These are phyloP conservation scores for Eucalyptus marginata DNA, from an alignment of 345 rosid species.

Conservation along the genomic window DNA sequence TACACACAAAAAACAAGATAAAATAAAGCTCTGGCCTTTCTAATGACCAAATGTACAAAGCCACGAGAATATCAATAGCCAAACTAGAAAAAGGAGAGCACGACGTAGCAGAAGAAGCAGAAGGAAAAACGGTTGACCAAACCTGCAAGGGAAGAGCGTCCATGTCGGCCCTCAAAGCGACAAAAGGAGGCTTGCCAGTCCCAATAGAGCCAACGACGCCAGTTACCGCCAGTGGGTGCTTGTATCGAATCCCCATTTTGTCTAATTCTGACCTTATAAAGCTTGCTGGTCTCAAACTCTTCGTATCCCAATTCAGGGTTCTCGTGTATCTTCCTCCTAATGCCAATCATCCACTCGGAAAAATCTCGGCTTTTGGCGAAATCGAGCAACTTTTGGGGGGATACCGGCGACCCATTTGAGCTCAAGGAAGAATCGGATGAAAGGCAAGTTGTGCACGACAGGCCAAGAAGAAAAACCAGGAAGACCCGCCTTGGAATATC, in stretches of 20 bases:
- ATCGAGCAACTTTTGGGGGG: conserved; percentile 39
- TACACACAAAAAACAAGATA: not conserved
- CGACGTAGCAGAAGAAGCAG: not conserved
- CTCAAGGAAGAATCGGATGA: conserved; percentile 13
- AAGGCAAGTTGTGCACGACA: not conserved
- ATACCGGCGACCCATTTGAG: conserved; percentile 33
- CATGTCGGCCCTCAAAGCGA: conserved; percentile 91
- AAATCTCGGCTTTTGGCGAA: conserved; percentile 43
- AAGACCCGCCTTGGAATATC: conserved; percentile 13
- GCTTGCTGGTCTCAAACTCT: conserved; percentile 86
- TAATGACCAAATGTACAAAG: not conserved
- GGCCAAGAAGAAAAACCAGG: conserved; percentile 15
- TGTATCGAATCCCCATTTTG: conserved; percentile 50
- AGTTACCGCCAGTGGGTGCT: conserved; percentile 65
- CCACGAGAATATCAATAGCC: not conserved
- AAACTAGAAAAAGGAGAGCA: not conserved
- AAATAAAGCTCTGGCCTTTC: not conserved
- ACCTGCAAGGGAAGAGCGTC: conserved; percentile 95
- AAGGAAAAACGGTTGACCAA: not conserved
- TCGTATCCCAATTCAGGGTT: conserved; percentile 80
- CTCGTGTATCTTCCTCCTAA: conserved; percentile 83
- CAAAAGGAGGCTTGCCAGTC: conserved; percentile 78
- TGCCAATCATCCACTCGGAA: conserved; percentile 65
- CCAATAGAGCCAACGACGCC: conserved; percentile 80
- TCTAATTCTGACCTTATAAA: conserved; percentile 70